These are phyloP conservation scores for Oryza australiensis DNA, from an alignment of 176 grass and related monocot genomes.

Conservation along the genomic window DNA sequence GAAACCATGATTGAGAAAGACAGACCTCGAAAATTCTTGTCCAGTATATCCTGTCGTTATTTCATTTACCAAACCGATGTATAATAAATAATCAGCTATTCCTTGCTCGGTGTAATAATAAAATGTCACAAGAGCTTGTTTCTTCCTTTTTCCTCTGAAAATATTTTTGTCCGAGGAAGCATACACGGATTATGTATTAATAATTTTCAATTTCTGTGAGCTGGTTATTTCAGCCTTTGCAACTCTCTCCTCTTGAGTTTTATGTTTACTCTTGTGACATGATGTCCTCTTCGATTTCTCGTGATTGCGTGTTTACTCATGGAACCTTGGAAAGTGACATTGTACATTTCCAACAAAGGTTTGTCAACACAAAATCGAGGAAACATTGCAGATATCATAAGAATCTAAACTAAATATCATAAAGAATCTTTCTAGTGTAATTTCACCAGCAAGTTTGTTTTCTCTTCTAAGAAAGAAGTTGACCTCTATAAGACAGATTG, in stretches of 20 bases:
- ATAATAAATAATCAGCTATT: conserved; percentile 56
- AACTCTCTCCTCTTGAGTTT: not conserved
- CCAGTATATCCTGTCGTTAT: conserved; percentile 30
- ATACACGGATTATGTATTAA: conserved; percentile 31
- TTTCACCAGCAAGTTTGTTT: not conserved
- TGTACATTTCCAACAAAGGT: not conserved
- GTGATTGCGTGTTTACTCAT: not conserved
- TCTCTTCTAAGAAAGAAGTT: no score
- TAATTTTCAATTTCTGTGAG: not conserved
- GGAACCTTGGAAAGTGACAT: not conserved
- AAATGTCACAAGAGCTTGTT: conserved; percentile 33
- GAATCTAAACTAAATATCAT: not conserved
- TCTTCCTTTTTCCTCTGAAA: conserved; percentile 27
- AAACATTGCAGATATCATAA: not conserved
- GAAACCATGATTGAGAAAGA: conserved; percentile 34
- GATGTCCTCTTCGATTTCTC: not conserved
- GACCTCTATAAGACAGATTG: no score
- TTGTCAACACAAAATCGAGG: not conserved
- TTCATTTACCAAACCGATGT: conserved; percentile 37
- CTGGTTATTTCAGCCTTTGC: not conserved
- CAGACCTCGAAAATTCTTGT: conserved; percentile 36
- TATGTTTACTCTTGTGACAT: not conserved
- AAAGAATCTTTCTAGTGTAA: not conserved
- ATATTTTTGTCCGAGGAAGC: conserved; percentile 2
- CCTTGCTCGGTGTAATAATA: conserved; percentile 78